phyloP scores from a whole-genome alignment of 148 eudicot species.

The Chenopodium berlandieri region DNA sequence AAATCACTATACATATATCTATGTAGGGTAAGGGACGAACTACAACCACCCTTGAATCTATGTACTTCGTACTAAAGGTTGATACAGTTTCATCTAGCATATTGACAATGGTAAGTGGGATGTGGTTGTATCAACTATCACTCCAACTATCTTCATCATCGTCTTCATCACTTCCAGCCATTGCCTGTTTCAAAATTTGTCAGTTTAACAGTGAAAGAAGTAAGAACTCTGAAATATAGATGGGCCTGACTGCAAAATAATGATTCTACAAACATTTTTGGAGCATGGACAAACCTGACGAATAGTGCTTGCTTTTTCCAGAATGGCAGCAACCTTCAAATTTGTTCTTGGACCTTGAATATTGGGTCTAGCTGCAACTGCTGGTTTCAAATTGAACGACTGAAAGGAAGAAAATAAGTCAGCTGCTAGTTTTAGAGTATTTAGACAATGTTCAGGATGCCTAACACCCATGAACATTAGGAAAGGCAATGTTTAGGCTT shows the following conservation, averaged over 20 bases:
- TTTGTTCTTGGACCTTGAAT: conserved; percentile 88
- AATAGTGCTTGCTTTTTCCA: conserved; percentile 91
- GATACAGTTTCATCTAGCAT: conserved; percentile 3
- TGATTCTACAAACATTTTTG: neutral
- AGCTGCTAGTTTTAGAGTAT: conserved; percentile 14
- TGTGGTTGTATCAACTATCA: conserved; percentile 44
- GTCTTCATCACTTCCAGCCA: conserved; percentile 92
- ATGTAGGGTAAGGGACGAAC: conserved; percentile 11
- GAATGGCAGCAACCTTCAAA: conserved; percentile 85
- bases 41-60: conserved; percentile 13
- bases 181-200: conserved; percentile 52
- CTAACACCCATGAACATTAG: too few relatives aligned
- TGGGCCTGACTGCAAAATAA: neutral
- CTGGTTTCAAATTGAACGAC: conserved; percentile 85
- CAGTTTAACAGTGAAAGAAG: neutral
- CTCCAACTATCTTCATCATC: conserved; percentile 92
- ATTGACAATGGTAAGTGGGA: conserved; percentile 11
- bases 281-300: conserved; percentile 60
- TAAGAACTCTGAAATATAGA: neutral
- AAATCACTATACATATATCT: conserved; percentile 28
- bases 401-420: conserved; percentile 28
- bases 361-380: conserved; percentile 64
- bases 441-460: too few relatives aligned
- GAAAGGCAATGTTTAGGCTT: too few relatives aligned
- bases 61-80: conserved; percentile 13